A percentile compares a stretch with the other conserved stretches of the same genome.
These are phyloP conservation scores for Pelargonium nanum DNA, from an alignment of 345 rosid genomes.

Conservation along the genomic window DNA sequence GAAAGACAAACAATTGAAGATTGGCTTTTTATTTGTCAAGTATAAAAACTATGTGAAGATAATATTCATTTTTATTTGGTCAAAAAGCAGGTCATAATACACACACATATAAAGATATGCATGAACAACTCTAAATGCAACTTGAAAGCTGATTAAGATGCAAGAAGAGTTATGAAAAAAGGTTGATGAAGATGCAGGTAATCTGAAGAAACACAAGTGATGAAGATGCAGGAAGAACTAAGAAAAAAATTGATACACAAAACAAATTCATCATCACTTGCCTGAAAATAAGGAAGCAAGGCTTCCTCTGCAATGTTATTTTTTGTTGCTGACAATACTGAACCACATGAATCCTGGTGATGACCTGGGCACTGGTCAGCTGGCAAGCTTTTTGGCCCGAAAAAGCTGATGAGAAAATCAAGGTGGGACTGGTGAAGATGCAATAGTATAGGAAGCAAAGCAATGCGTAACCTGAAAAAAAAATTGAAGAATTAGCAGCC, in stretches of 20 bases:
- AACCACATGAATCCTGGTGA: constrained; percentile 28
- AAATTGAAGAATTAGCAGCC: constrained; percentile 12
- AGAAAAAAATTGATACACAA: neutral
- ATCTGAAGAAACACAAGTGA: no score
- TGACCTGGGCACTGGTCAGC: constrained; percentile 32
- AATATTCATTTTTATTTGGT: no score
- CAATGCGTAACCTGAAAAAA: constrained; percentile 51
- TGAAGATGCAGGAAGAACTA: neutral
- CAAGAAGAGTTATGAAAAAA: no score
- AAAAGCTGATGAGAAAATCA: constrained; percentile 76
- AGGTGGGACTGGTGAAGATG: constrained; percentile 94
- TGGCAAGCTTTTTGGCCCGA: constrained; percentile 44
- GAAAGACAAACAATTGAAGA: no score
- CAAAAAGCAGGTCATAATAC: no score
- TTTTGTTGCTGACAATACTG: constrained; percentile 19
- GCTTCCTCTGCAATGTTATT: constrained; percentile 57
- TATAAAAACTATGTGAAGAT: no score
- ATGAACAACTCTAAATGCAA: no score
- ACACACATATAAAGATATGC: no score
- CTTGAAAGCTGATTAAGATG: no score
- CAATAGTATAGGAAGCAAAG: constrained; percentile 68
- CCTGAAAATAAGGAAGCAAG: constrained; percentile 97
- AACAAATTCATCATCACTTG: constrained; percentile 14
- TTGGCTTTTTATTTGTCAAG: no score
- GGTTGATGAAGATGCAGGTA: no score